Evolutionary conservation across 2,329 filamentous ascomycete species (phyloP), one percentile per base, ranked within the genome.

Genomic region (Fusarium tanahbumbuense): DNA sequence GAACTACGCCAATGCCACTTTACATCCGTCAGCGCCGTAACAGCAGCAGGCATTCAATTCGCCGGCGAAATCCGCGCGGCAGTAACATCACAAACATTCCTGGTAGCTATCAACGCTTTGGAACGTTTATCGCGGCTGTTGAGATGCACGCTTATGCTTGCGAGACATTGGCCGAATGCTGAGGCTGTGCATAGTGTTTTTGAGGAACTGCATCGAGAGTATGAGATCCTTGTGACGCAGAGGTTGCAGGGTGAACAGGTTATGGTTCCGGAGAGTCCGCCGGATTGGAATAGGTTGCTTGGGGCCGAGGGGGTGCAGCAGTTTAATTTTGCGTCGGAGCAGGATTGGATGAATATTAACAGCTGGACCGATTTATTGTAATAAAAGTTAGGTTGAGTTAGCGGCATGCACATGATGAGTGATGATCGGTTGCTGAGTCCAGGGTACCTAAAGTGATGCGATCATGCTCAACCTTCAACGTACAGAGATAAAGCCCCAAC

Each of bases 101-200:
- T 75, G 0, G 70, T 75, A 0, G 71, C 73, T 0, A 75, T 75
- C 3, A 73, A 73, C 6, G 73, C 71, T 0, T 48, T 75, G 0
- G 73, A 75, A 8, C 59, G 72, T 1, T 8, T 75, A 1, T 71
- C 69, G 1, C 49, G 73, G 5, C 5, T 75, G 0, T 20, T 75
- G 3, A 55, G 70, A 4, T 73, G 67, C 3, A 60, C 71, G 0
- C 71, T 67, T 22, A 34, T 73, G 6, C 59, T 75, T 0, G 68
- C 73, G 0, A 44, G 56, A 0, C 70, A 75, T 4, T 75, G 73
- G 73, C 73, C 73, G 1, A 75, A 75, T 15, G 73, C 73, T 0
- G 73, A 75, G 10, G 71, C 73, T 9, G 73, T 75, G 1, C 73
- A 75, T 27, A 75, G 71, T 18, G 73, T 75, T 3, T 75, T 75